Evolutionary conservation across 1,284 basidiomycete genomes (phyloP).

Genomic region (Marasmius oreades): DNA sequence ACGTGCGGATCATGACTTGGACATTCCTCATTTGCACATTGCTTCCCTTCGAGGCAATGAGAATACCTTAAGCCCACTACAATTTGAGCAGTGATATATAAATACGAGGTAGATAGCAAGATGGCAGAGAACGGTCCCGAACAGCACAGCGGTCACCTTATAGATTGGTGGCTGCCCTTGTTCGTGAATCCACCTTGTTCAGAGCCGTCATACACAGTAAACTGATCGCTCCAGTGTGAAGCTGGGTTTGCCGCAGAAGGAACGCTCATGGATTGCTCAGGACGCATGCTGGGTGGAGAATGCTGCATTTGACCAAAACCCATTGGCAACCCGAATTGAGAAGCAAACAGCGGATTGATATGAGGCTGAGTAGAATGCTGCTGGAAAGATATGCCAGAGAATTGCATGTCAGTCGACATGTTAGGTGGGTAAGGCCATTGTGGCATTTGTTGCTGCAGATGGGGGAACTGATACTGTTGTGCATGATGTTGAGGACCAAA

Average conservation of each 20-base stretch:
- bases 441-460: not conserved
- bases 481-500: not conserved
- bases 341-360: conserved; percentile 71
- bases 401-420: not conserved
- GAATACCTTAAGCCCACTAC: too few species aligned
- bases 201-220: not conserved
- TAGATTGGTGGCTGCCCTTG: not conserved
- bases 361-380: conserved; percentile 67
- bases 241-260: not conserved
- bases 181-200: not conserved
- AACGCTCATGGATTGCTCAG: conserved; percentile 1
- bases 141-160: too few species aligned
- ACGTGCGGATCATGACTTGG: not conserved
- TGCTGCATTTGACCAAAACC: not conserved
- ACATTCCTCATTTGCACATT: not conserved
- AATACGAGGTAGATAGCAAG: too few species aligned
- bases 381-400: conserved; percentile 22
- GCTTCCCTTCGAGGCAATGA: too few species aligned
- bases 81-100: too few species aligned
- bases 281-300: not conserved
- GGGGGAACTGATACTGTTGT: not conserved
- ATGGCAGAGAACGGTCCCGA: too few species aligned
- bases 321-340: conserved; percentile 10
- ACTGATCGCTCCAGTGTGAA: not conserved
- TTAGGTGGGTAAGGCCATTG: not conserved